Conservation (phyloP, 169 alveolate species). For the Plasmodium adleri region DNA sequence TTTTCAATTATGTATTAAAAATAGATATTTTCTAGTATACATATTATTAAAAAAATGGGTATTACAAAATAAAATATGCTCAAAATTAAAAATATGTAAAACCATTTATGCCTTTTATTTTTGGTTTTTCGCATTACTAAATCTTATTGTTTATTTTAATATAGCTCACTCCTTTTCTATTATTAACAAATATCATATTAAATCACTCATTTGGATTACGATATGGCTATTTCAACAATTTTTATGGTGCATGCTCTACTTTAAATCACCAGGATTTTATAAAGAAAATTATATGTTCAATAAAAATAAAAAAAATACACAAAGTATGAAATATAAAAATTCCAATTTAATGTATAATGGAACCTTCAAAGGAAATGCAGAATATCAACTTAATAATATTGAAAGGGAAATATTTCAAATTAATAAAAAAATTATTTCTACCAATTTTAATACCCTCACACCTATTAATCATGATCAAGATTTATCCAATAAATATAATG, state of each 20-base stretch:
- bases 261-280: slow-evolving; percentile 65
- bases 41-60: slow-evolving; percentile 64
- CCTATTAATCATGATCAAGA: background rate
- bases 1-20: slow-evolving; percentile 63
- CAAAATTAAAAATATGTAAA: slow-evolving; percentile 76
- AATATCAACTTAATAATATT: slow-evolving; percentile 46
- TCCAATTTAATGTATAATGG: slow-evolving; percentile 23
- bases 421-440: slow-evolving; percentile 10
- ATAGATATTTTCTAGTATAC: slow-evolving; percentile 62
- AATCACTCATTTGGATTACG: slow-evolving; percentile 49
- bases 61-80: slow-evolving; percentile 78
- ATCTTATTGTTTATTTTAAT: slow-evolving; percentile 70
- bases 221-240: slow-evolving; percentile 56
- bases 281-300: slow-evolving; percentile 36
- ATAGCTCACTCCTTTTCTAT: slow-evolving; percentile 32
- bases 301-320: background rate
- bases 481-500: slow-evolving; percentile 10
- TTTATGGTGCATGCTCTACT: slow-evolving; percentile 55
- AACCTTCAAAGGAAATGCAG: slow-evolving; percentile 36
- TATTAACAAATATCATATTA: slow-evolving; percentile 2
- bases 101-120: slow-evolving; percentile 83
- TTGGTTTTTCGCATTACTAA: slow-evolving; percentile 82
- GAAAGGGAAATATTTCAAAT: slow-evolving; percentile 56
- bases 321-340: background rate
- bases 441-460: background rate